These are phyloP conservation scores for Podosphaera xanthii DNA, from an alignment of 2,329 filamentous ascomycete species.

Conservation along the genomic window DNA sequence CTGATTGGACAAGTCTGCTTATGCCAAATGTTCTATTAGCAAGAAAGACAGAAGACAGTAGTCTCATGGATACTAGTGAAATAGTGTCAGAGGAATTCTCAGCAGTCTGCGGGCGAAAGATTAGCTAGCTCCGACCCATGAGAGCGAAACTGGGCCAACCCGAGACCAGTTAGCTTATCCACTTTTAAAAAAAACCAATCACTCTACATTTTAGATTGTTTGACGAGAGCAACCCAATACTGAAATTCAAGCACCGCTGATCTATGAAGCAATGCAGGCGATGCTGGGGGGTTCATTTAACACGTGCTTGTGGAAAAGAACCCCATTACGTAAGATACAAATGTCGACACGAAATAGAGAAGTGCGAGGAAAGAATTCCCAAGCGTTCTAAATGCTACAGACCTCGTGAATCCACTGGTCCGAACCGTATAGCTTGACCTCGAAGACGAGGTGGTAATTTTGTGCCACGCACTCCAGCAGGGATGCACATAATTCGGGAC, in stretches of 20 bases:
- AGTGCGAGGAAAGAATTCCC: neutral
- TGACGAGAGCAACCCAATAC: neutral
- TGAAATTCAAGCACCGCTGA: neutral
- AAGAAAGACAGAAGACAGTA: neutral
- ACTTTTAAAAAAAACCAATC: neutral
- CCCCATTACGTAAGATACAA: neutral
- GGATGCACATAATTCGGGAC: neutral
- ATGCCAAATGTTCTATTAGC: neutral
- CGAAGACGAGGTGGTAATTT: neutral
- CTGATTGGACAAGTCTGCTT: neutral
- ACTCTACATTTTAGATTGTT: neutral
- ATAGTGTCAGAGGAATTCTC: neutral
- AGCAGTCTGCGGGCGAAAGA: neutral
- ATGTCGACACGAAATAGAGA: neutral
- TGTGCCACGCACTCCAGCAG: neutral
- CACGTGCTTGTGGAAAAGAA: neutral
- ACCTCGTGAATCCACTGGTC: neutral
- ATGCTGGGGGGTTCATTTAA: neutral
- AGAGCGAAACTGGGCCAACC: neutral
- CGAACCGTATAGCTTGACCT: neutral
- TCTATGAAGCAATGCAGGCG: neutral
- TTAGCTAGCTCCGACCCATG: neutral
- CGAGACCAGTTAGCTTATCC: neutral
- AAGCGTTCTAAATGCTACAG: neutral
- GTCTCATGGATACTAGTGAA: neutral